These are phyloP conservation scores for Diutina sp. DNA, from an alignment of 1,139 yeast species.

Conservation along the genomic window DNA sequence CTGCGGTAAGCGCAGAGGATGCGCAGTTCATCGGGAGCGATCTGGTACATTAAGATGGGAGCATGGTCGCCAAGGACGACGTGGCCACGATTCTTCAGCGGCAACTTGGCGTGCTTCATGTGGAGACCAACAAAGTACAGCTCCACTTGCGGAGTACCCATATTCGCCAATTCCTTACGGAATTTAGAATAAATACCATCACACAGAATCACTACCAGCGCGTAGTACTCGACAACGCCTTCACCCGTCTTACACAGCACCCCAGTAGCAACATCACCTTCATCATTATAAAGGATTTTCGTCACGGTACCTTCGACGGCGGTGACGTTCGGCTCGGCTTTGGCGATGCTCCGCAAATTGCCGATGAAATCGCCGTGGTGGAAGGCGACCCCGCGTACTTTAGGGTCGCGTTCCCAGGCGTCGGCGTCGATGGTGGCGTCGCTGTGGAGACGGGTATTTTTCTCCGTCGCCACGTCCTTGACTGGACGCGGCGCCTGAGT, in stretches of 20 bases:
- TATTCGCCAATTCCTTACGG: constrained; percentile 54
- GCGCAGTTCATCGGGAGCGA: constrained; percentile 72
- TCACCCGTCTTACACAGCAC: constrained; percentile 34
- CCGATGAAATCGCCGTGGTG: constrained; percentile 84
- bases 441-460: constrained; percentile 37
- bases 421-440: constrained; percentile 29
- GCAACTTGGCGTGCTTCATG: constrained; percentile 58
- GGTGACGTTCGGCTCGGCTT: constrained; percentile 56
- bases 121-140: constrained; percentile 85
- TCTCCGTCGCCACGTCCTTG: constrained; percentile 38
- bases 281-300: constrained; percentile 37
- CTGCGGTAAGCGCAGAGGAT: constrained; percentile 83
- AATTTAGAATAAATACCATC: constrained; percentile 95
- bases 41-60: constrained; percentile 81
- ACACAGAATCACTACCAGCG: constrained; percentile 63
- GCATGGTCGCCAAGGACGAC: constrained; percentile 80
- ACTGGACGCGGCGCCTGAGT: constrained; percentile 36
- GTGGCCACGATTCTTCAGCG: constrained; percentile 73
- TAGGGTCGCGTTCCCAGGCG: constrained; percentile 49
- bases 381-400: constrained; percentile 71
- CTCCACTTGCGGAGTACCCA: constrained; percentile 51
- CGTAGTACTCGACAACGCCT: constrained; percentile 24
- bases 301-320: constrained; percentile 75
- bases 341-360: constrained; percentile 66
- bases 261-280: constrained; percentile 48